phyloP scores from a whole-genome alignment of 2,329 filamentous ascomycete species.

The Ophidiomyces ophidiicola region DNA sequence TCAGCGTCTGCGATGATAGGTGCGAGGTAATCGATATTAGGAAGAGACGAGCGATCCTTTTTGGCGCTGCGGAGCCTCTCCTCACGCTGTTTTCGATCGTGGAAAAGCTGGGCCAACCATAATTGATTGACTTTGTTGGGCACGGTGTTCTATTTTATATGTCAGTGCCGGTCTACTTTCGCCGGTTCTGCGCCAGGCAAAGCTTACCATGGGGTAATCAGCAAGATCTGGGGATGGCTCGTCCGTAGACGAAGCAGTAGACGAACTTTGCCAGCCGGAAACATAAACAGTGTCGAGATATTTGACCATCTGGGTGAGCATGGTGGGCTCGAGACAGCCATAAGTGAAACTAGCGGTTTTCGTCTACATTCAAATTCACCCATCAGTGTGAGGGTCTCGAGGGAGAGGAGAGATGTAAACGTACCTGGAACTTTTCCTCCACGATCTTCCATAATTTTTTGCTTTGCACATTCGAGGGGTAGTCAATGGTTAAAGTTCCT shows the following conservation, averaged over 20 bases:
- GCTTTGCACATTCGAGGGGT: constrained; percentile 73
- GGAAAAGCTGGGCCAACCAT: constrained; percentile 97
- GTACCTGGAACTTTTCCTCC: constrained; percentile 72
- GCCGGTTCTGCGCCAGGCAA: neutral
- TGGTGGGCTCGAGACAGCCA: constrained; percentile 92
- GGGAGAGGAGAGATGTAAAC: constrained; percentile 16
- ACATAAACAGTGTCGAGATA: constrained; percentile 98
- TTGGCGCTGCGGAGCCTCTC: constrained; percentile 72
- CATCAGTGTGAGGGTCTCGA: no score
- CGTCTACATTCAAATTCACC: constrained; percentile 41
- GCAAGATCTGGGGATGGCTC: constrained; percentile 96
- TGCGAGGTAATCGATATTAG: constrained; percentile 84
- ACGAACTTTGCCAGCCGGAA: constrained; percentile 96
- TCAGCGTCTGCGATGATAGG: constrained; percentile 96
- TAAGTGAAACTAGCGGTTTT: constrained; percentile 87
- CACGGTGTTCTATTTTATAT: constrained; percentile 64
- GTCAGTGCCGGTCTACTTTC: neutral
- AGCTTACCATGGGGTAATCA: constrained; percentile 77
- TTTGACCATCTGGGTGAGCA: constrained; percentile 99
- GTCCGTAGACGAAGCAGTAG: constrained; percentile 84
- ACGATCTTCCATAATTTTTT: constrained; percentile 94
- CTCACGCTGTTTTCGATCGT: constrained; percentile 96
- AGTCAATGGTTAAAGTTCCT: constrained; percentile 79
- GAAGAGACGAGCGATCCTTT: constrained; percentile 56
- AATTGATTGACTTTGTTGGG: constrained; percentile 97